These are phyloP conservation scores for Boletus barrowsii DNA, from an alignment of 768 basidiomycete species.

Conservation along the genomic window DNA sequence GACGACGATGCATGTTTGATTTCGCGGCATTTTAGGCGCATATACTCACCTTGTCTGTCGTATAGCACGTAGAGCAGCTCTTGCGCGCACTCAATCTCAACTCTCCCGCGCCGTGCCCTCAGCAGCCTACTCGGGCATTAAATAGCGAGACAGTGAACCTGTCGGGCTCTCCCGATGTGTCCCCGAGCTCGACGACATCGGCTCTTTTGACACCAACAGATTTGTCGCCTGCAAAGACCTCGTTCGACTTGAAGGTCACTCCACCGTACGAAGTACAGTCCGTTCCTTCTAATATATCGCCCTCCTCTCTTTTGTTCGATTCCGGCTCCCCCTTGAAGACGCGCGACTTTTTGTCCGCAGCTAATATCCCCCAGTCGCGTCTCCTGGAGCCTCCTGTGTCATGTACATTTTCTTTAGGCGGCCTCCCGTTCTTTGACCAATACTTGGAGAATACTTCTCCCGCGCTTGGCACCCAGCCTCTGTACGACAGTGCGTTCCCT, in stretches of 20 bases:
- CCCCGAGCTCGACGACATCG: conserved; percentile 69
- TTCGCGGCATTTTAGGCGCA: conserved; percentile 18
- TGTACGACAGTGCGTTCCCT: conserved; percentile 33
- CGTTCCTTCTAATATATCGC: conserved; percentile 25
- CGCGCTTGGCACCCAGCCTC: conserved; percentile 34
- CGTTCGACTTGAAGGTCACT: conserved; percentile 56
- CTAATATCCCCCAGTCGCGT: conserved; percentile 26
- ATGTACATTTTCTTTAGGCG: conserved; percentile 20
- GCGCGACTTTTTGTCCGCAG: conserved; percentile 28
- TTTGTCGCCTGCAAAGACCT: conserved; percentile 57
- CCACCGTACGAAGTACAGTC: conserved; percentile 47
- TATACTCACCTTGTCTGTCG: conserved; percentile 28
- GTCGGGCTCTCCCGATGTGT: conserved; percentile 64
- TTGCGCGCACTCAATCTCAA: conserved; percentile 76
- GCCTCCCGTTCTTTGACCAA: conserved; percentile 50
- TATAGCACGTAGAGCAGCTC: conserved; percentile 76
- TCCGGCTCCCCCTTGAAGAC: conserved; percentile 38
- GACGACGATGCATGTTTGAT: conserved; percentile 42
- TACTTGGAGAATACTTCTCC: conserved; percentile 45
- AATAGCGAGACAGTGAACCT: conserved; percentile 37
- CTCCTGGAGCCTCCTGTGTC: conserved; percentile 18
- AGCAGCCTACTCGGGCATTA: conserved; percentile 42
- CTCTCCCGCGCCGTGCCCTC: conserved; percentile 59
- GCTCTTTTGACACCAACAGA: conserved; percentile 74
- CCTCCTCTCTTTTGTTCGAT: conserved; percentile 44